Evolutionary conservation across 495 filamentous ascomycete genomes (phyloP).

Genomic region (Hapsidospora chrysogenum): DNA sequence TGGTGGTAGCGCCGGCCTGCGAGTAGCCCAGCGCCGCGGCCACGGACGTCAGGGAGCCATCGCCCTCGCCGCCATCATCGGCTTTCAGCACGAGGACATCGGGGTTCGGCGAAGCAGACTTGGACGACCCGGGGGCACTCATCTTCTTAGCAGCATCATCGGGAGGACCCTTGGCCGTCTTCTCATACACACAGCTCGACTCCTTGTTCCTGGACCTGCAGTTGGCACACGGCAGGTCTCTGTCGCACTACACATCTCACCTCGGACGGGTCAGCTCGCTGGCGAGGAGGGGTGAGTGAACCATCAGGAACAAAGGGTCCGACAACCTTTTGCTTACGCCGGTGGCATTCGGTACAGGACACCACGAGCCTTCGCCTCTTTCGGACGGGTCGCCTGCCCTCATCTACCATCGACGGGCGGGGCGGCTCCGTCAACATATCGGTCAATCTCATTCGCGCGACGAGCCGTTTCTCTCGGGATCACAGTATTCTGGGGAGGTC

Average conservation of each 20-base stretch:
- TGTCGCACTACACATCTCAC: slow-evolving; percentile 43
- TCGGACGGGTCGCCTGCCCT: slow-evolving; percentile 16
- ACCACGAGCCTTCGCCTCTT: slow-evolving; percentile 45
- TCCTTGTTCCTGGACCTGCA: slow-evolving; percentile 36
- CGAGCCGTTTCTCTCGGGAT: no score
- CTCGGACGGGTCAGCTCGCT: no score
- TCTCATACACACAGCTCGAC: slow-evolving; percentile 31
- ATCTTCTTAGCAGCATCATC: slow-evolving; percentile 19
- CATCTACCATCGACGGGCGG: no score
- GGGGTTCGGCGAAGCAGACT: no score
- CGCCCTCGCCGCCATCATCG: slow-evolving; percentile 4
- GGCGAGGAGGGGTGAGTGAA: no score
- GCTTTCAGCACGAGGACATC: neutral
- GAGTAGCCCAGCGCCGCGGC: slow-evolving; percentile 31
- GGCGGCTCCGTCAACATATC: no score
- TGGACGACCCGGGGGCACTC: neutral
- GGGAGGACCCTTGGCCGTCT: slow-evolving; percentile 12
- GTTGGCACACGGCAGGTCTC: slow-evolving; percentile 43
- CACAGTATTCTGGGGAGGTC: no score
- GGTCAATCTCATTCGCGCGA: no score
- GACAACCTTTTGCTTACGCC: slow-evolving; percentile 43
- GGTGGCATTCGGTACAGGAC: slow-evolving; percentile 45
- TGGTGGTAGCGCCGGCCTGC: slow-evolving; percentile 22
- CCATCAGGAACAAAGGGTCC: no score
- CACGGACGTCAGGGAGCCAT: slow-evolving; percentile 11